phyloP scores from a whole-genome alignment of 78 protist genomes.

The Acrasis kona region DNA sequence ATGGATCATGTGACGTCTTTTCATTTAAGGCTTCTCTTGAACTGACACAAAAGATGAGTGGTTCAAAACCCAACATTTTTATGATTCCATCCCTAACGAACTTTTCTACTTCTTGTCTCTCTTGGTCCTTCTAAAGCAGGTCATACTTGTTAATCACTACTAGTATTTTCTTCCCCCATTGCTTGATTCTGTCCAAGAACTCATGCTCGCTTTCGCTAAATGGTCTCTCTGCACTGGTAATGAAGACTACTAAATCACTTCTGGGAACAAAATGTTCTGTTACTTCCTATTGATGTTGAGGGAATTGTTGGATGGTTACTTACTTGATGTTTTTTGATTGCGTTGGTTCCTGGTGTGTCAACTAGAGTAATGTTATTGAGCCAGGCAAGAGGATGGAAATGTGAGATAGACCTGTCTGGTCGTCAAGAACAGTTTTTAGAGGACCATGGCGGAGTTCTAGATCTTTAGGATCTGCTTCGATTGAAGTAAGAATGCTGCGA shows the following conservation, averaged over 20 bases:
- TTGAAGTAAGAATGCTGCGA: background rate
- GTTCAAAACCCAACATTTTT: constrained; percentile 18
- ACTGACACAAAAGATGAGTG: constrained; percentile 35
- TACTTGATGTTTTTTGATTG: too few species aligned
- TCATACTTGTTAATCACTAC: constrained; percentile 44
- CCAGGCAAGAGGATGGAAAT: constrained; percentile 42
- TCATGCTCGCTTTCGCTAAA: constrained; percentile 37
- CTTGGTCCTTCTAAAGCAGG: constrained; percentile 27
- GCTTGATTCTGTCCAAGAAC: constrained; percentile 21
- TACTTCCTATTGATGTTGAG: constrained; percentile 14
- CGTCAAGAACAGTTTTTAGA: background rate
- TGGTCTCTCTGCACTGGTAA: constrained; percentile 45
- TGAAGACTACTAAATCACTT: constrained; percentile 40
- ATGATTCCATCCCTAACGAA: constrained; percentile 32
- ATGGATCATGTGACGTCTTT: too few species aligned
- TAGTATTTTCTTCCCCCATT: constrained; percentile 52
- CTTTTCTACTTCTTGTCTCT: constrained; percentile 25
- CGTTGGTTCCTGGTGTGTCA: constrained; percentile 65
- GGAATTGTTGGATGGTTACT: too few species aligned
- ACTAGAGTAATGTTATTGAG: constrained; percentile 41
- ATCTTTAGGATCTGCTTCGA: background rate
- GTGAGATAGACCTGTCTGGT: background rate
- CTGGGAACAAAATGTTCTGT: constrained; percentile 57
- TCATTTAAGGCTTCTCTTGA: constrained; percentile 39
- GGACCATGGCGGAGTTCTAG: constrained; percentile 27